phyloP scores from a whole-genome alignment of 176 grass and related monocot genomes.

The Oryza coarctata region DNA sequence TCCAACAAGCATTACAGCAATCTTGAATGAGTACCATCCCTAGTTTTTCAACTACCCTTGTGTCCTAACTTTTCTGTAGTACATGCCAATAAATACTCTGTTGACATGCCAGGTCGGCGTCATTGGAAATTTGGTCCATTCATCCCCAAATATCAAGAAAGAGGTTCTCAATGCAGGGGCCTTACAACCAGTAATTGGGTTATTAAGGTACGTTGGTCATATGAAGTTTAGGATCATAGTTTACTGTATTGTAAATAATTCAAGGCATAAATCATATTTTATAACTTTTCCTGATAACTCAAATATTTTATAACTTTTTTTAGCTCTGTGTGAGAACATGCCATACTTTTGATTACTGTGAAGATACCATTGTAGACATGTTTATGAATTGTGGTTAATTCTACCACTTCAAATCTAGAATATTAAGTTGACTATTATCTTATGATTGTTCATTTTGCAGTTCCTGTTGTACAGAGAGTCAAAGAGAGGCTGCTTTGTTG shows the following conservation, averaged over 20 bases:
- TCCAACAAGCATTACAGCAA: conserved; percentile 4
- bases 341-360: conserved; percentile 10
- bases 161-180: conserved; percentile 96
- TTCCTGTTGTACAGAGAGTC: conserved; percentile 96
- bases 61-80: conserved; percentile 4
- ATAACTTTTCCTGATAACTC: conserved; percentile 10
- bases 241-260: conserved; percentile 49
- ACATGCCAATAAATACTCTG: conserved; percentile 22
- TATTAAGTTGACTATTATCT: conserved; percentile 1
- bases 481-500: conserved; percentile 98
- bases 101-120: conserved; percentile 80
- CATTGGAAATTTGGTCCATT: conserved; percentile 99
- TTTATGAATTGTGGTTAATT: conserved; percentile 27
- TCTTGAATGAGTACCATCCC: conserved; percentile 6
- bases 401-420: conserved; percentile 23
- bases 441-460: conserved; percentile 36
- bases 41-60: background rate
- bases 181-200: conserved; percentile 90
- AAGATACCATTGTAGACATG: conserved; percentile 23
- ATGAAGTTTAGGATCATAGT: conserved; percentile 16
- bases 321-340: background rate
- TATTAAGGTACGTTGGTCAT: conserved; percentile 74
- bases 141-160: conserved; percentile 99
- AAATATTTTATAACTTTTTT: background rate
- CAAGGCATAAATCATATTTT: conserved; percentile 7